Evolutionary conservation across 768 basidiomycete genomes (phyloP).

Genomic region (Sporobolomyces phaffii): DNA sequence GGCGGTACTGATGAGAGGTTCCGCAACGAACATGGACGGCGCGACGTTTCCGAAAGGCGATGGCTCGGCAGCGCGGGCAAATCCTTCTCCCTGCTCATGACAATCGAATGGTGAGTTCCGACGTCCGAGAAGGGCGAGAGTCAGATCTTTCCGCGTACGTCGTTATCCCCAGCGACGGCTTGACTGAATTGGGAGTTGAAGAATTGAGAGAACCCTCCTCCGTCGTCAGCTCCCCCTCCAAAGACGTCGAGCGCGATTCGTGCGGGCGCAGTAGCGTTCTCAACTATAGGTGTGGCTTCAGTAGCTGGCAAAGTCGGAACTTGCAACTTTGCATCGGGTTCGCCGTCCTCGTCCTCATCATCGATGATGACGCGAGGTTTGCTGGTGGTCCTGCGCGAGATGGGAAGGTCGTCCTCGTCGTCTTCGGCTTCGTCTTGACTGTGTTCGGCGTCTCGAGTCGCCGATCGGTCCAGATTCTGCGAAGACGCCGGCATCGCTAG

Average conservation of each 20-base stretch:
- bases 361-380: constrained; percentile 1
- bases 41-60: constrained; percentile 2
- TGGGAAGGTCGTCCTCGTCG: constrained; percentile 4
- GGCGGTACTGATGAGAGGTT: constrained; percentile 23
- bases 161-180: constrained; percentile 8
- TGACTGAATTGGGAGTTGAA: constrained; percentile 37
- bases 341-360: background rate
- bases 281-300: background rate
- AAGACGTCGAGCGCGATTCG: constrained; percentile 14
- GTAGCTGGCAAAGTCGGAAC: background rate
- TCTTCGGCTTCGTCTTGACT: background rate
- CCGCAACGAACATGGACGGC: constrained; percentile 14
- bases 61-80: constrained; percentile 17
- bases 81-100: constrained; percentile 23
- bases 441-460: background rate
- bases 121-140: background rate
- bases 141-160: background rate
- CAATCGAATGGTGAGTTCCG: background rate
- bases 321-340: background rate
- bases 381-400: constrained; percentile 5
- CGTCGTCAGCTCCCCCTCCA: constrained; percentile 14
- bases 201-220: constrained; percentile 36
- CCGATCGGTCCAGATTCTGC: constrained; percentile 26
- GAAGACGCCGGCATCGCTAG: constrained; percentile 23
- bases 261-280: background rate